Conservation (phyloP, 2,329 filamentous ascomycete species). For the Teratosphaeria gauchensis region DNA sequence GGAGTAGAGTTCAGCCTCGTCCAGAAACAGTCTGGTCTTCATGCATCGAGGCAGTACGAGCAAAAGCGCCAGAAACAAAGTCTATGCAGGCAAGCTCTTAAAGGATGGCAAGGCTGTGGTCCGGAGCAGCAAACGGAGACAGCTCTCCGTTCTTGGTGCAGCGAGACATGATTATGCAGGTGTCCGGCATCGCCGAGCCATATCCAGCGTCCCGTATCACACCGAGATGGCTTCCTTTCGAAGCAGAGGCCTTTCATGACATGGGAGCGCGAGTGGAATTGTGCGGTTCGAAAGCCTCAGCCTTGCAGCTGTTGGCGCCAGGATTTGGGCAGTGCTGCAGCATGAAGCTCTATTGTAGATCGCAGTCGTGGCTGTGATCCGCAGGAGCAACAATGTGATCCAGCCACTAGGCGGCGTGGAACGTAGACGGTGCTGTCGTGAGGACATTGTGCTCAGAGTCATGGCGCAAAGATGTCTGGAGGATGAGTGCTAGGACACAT, state of each 20-base stretch:
- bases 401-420: neutral
- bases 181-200: neutral
- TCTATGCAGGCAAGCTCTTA: neutral
- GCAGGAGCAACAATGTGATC: neutral
- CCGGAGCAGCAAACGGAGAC: neutral
- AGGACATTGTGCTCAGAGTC: too few relatives aligned
- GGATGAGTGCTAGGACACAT: neutral
- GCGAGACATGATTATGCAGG: neutral
- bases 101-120: neutral
- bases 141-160: neutral
- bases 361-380: neutral
- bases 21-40: neutral
- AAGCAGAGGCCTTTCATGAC: neutral
- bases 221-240: neutral
- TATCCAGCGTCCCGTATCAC: neutral
- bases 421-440: too few relatives aligned
- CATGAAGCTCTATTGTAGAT: neutral
- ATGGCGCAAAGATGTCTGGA: too few relatives aligned
- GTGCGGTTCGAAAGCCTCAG: neutral
- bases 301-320: neutral
- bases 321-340: neutral
- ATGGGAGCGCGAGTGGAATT: neutral
- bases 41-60: neutral
- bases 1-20: neutral
- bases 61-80: neutral